Evolutionary conservation across 352 stramenopile genomes (phyloP).

Genomic region (Globisporangium parvum): DNA sequence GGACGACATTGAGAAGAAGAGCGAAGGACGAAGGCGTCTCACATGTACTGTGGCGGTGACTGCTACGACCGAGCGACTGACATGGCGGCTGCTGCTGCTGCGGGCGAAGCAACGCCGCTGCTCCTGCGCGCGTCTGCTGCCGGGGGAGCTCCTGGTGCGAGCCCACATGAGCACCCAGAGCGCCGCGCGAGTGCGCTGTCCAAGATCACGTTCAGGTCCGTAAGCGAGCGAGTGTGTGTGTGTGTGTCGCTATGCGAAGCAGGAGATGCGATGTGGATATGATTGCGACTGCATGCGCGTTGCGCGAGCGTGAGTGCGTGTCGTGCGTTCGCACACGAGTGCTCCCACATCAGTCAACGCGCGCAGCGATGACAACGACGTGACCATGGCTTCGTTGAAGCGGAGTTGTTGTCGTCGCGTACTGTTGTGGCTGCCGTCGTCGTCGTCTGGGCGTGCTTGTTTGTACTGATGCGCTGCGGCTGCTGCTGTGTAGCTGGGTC

Average conservation of each 20-base stretch:
- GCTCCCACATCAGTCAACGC: not conserved
- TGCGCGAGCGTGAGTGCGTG: not conserved
- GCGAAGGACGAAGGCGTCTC: too few species aligned
- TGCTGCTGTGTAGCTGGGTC: conserved; percentile 29
- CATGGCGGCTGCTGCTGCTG: too few species aligned
- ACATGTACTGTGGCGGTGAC: too few species aligned
- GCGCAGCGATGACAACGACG: not conserved
- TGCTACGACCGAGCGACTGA: too few species aligned
- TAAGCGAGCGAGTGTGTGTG: not conserved
- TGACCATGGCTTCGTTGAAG: not conserved
- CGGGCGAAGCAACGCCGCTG: not conserved
- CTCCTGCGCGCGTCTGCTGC: not conserved
- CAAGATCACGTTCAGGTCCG: conserved; percentile 13
- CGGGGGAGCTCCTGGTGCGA: not conserved
- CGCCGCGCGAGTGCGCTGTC: conserved; percentile 6
- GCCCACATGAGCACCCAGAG: conserved; percentile 3
- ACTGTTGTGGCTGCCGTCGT: too few species aligned
- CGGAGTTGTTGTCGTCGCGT: too few species aligned
- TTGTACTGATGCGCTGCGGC: not conserved
- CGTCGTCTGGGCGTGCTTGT: too few species aligned
- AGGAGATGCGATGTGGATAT: not conserved
- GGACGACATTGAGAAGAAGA: too few species aligned
- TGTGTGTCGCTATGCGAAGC: too few species aligned
- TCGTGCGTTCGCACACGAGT: not conserved
- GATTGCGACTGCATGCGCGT: not conserved